Conservation (phyloP, 176 grass and related monocot species). For the Oryza meyeriana region DNA sequence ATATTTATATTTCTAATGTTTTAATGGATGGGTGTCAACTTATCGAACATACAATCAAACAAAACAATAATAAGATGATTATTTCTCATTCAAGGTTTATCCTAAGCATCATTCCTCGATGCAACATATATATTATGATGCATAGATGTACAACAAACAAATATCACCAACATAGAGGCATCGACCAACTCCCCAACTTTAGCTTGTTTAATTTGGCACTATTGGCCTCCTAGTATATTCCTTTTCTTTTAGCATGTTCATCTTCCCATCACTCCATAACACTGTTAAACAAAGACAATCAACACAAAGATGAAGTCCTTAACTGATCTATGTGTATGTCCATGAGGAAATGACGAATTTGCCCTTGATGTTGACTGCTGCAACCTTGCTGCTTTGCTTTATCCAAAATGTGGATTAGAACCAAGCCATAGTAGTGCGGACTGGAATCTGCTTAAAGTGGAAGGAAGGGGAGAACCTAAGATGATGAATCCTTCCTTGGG, state of each 20-base stretch:
- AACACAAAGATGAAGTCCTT: neutral
- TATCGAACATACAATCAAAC: neutral
- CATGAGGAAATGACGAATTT: conserved; percentile 8
- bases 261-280: neutral
- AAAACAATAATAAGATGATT: neutral
- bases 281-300: neutral
- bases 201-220: neutral
- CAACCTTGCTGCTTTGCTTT: conserved; percentile 26
- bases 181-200: neutral
- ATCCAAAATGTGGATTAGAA: conserved; percentile 49
- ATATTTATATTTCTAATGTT: neutral
- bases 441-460: conserved; percentile 45
- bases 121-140: neutral
- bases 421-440: conserved; percentile 35
- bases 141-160: neutral
- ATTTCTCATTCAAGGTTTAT: neutral
- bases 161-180: neutral
- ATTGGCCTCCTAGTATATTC: neutral
- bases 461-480: conserved; percentile 44
- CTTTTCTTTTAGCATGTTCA: neutral
- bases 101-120: neutral
- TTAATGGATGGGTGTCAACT: neutral
- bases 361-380: conserved; percentile 35
- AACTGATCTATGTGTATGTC: neutral
- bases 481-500: conserved; percentile 46